Base-by-base conservation (phyloP, 2,329 filamentous ascomycete species). In the Thielaviopsis populi region DNA sequence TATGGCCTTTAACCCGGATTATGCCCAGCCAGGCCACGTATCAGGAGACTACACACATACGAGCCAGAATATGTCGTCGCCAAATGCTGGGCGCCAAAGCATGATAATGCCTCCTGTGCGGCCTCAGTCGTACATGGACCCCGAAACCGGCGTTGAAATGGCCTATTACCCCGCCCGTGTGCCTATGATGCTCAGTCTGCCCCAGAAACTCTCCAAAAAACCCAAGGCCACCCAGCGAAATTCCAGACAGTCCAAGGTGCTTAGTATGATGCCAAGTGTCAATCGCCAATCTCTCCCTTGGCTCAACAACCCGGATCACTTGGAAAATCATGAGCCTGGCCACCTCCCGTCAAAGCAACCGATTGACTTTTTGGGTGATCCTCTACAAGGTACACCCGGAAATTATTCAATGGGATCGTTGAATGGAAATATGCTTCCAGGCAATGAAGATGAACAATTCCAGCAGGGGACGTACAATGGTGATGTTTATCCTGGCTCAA, bases 161-260 rank as follows among this genome's bases (percentile, higher is more conserved):
- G 83, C 96, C 10, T 97, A 87, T 74, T 99, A 99, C 72, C 94
- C 94, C 15, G 94, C 94, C 2, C 91, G 90, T 0, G 94, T 99
- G 2, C 94, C 94, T 2, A 86, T 88, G 67, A 91, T 95, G 85
- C 80, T 99, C 65, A 97, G 96, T 69, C 77, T 99, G 13, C 94
- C 94, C 0, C 90, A 91, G 54, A 88, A 90, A 69, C 76, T 97
- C 61, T 95, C 91, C 0, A 88, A 86, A 69, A 80, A 84, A 62
- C 84, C 87, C 8, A 82, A 86, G 62, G 75, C 82, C 2, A 75
- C 79, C 10, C 79, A 84, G 4, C 80, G 85, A 63, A 86, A 90
- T 64, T 81, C 85, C 68, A 83, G 89, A 63, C 84, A 87, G 24
- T 88, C 89, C 0, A 85, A 94, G 69, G 76, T 92, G 6, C 73